phyloP scores from a whole-genome alignment of 2,329 filamentous ascomycete genomes.

The Plectosphaerella sp. region DNA sequence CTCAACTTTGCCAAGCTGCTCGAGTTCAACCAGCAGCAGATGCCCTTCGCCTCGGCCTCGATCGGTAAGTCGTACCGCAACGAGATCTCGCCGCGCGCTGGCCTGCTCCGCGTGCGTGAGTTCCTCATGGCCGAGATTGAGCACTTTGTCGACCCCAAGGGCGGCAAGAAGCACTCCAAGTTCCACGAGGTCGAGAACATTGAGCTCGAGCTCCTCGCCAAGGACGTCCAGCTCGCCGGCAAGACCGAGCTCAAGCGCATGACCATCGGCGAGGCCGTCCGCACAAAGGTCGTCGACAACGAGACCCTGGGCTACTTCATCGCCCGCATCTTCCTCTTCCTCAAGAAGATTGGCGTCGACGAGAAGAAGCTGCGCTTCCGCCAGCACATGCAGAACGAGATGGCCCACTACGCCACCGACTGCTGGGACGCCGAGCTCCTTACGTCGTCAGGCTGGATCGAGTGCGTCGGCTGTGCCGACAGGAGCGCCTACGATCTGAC shows the following conservation, averaged over 20 bases:
- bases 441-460: slow-evolving; percentile 94
- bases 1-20: slow-evolving; percentile 94
- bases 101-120: slow-evolving; percentile 89
- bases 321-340: slow-evolving; percentile 86
- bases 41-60: slow-evolving; percentile 96
- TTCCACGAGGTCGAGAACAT: slow-evolving; percentile 83
- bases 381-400: slow-evolving; percentile 82
- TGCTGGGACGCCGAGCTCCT: slow-evolving; percentile 97
- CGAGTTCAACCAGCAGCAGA: slow-evolving; percentile 89
- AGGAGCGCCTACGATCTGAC: slow-evolving; percentile 91
- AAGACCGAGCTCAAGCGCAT: slow-evolving; percentile 72
- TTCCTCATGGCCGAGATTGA: slow-evolving; percentile 99
- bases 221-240: slow-evolving; percentile 79
- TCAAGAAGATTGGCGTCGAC: slow-evolving; percentile 84
- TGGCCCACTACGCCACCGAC: slow-evolving; percentile 89
- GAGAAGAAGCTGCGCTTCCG: slow-evolving; percentile 86
- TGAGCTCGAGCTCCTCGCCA: slow-evolving; percentile 79
- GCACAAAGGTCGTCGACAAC: slow-evolving; percentile 81
- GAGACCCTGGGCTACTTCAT: slow-evolving; percentile 98
- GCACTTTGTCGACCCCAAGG: slow-evolving; percentile 92
- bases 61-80: slow-evolving; percentile 98
- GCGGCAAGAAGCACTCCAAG: slow-evolving; percentile 89
- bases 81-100: slow-evolving; percentile 90
- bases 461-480: slow-evolving; percentile 96
- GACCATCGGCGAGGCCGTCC: slow-evolving; percentile 81